These are phyloP conservation scores for Penicillium sp. DNA, from an alignment of 2,329 filamentous ascomycete genomes.

Conservation along the genomic window DNA sequence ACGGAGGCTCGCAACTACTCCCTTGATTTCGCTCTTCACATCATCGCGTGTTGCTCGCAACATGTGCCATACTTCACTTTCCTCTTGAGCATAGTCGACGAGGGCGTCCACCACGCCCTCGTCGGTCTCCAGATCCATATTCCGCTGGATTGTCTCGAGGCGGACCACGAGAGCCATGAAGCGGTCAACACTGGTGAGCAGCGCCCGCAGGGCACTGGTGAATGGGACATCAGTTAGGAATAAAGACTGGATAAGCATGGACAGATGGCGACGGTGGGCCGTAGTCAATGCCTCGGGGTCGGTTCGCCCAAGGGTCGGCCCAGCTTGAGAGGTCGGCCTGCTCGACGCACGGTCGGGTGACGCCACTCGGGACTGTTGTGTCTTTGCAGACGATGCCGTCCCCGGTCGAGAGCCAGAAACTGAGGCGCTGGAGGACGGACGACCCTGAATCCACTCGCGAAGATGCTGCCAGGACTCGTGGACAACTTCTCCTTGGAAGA, in stretches of 20 bases:
- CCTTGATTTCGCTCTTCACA: slow-evolving; percentile 68
- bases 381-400: slow-evolving; percentile 35
- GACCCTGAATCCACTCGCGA: slow-evolving; percentile 67
- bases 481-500: slow-evolving; percentile 87
- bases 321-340: slow-evolving; percentile 14
- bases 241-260: slow-evolving; percentile 56
- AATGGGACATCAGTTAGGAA: slow-evolving; percentile 46
- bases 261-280: slow-evolving; percentile 76
- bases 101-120: slow-evolving; percentile 78
- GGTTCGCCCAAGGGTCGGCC: slow-evolving; percentile 49
- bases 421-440: slow-evolving; percentile 29
- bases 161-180: slow-evolving; percentile 75
- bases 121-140: slow-evolving; percentile 78
- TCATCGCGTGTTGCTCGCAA: slow-evolving; percentile 64
- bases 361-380: slow-evolving; percentile 6
- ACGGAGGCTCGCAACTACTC: slow-evolving; percentile 57
- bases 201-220: slow-evolving; percentile 38
- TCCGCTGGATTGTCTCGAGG: slow-evolving; percentile 73
- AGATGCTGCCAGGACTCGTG: slow-evolving; percentile 79
- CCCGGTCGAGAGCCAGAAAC: slow-evolving; percentile 38
- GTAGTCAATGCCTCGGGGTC: slow-evolving; percentile 83
- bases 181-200: slow-evolving; percentile 66
- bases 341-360: slow-evolving; percentile 3
- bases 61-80: slow-evolving; percentile 65
- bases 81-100: slow-evolving; percentile 70